Percentiles rank a stretch among this genome's conserved stretches.
These are phyloP conservation scores for Adenanthera pavonina DNA, from an alignment of 306 rosid genomes.

Conservation along the genomic window DNA sequence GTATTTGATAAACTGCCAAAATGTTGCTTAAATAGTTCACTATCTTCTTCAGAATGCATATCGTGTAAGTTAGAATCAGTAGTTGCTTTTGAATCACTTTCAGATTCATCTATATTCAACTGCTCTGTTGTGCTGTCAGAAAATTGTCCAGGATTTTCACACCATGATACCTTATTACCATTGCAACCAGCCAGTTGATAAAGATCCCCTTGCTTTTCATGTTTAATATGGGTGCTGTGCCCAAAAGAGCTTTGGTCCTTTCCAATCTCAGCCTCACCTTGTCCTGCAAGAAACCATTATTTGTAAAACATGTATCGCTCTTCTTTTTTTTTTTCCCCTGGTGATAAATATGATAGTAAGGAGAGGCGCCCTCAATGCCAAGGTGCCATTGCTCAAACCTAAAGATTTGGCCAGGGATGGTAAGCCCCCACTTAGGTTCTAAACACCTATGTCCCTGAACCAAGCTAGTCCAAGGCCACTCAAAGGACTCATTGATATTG, in stretches of 20 bases:
- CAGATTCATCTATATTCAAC: constrained; percentile 41
- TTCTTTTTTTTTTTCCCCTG: too few relatives aligned
- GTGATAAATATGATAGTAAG: too few relatives aligned
- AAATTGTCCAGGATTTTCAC: constrained; percentile 41
- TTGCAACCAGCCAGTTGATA: constrained; percentile 34
- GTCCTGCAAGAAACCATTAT: constrained; percentile 49
- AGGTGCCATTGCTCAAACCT: too few relatives aligned
- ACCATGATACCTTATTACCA: constrained; percentile 25
- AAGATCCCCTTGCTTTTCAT: constrained; percentile 24
- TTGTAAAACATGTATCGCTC: constrained; percentile 23
- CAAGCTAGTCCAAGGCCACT: too few relatives aligned
- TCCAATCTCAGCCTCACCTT: constrained; percentile 30
- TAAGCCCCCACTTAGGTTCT: too few relatives aligned
- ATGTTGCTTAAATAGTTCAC: constrained; percentile 66
- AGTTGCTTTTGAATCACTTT: constrained; percentile 41
- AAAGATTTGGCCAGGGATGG: too few relatives aligned
- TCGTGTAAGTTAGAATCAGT: constrained; percentile 35
- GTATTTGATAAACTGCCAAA: constrained; percentile 65
- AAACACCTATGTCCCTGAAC: too few relatives aligned
- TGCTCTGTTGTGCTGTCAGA: constrained; percentile 36
- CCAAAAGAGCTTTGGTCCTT: constrained; percentile 45
- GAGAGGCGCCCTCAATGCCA: too few relatives aligned
- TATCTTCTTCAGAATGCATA: constrained; percentile 49
- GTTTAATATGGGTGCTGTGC: constrained; percentile 24
- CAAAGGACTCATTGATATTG: too few relatives aligned